phyloP scores from a whole-genome alignment of 495 filamentous ascomycete species.

The Friedmanniomyces simplex region DNA sequence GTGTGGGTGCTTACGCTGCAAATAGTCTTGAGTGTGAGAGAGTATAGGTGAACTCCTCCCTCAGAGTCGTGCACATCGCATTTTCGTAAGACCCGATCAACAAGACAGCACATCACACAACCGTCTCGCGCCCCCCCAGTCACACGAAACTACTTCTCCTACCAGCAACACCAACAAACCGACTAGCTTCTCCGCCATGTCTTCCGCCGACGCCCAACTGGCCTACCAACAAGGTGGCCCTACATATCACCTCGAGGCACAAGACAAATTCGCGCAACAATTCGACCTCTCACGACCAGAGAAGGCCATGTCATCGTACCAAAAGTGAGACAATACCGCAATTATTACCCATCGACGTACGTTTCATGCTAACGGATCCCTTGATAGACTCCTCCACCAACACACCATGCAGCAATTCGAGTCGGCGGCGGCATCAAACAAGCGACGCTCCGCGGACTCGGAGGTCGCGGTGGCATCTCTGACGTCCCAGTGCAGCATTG shows the following conservation, averaged over 20 bases:
- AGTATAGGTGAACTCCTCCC: too few relatives aligned
- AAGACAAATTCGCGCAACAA: conserved; percentile 27
- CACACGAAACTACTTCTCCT: too few relatives aligned
- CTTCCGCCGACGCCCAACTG: conserved; percentile 17
- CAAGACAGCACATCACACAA: too few relatives aligned
- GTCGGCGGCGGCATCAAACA: conserved; percentile 13
- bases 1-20: not conserved
- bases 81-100: too few relatives aligned
- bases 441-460: conserved; percentile 8
- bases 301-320: conserved; percentile 28
- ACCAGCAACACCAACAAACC: not conserved
- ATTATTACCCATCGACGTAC: not conserved
- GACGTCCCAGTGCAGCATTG: conserved; percentile 6
- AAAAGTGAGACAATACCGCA: conserved; percentile 18
- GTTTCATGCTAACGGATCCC: not conserved
- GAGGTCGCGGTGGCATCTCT: not conserved
- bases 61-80: too few relatives aligned
- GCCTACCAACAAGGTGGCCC: conserved; percentile 19
- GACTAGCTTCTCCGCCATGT: conserved; percentile 7
- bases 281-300: conserved; percentile 24
- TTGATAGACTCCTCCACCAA: conserved; percentile 22
- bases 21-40: too few relatives aligned
- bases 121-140: too few relatives aligned
- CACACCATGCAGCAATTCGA: conserved; percentile 26
- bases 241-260: conserved; percentile 22